Conservation (phyloP, 768 basidiomycete species). For the Rhizopogon vesiculosus region DNA sequence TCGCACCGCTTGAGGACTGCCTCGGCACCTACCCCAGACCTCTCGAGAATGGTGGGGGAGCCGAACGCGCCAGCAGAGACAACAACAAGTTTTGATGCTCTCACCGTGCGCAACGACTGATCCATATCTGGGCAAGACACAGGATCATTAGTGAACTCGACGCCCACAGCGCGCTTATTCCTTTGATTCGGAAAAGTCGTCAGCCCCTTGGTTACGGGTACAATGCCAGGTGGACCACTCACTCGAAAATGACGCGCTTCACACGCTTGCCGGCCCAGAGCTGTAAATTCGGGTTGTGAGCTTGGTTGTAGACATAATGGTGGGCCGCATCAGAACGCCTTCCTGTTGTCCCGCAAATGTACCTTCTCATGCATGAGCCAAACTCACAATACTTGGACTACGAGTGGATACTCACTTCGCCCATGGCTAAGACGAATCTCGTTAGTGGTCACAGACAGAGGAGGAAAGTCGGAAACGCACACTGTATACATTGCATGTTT, state of each 20-base stretch:
- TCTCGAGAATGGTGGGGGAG: slow-evolving; percentile 48
- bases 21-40: slow-evolving; percentile 40
- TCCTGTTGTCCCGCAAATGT: slow-evolving; percentile 40
- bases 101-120: slow-evolving; percentile 11
- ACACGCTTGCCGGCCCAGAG: slow-evolving; percentile 28
- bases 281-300: slow-evolving; percentile 24
- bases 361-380: slow-evolving; percentile 32
- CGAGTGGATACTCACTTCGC: slow-evolving; percentile 12
- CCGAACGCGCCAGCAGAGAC: slow-evolving; percentile 37
- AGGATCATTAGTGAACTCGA: slow-evolving; percentile 29
- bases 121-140: slow-evolving; percentile 14
- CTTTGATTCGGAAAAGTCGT: slow-evolving; percentile 10
- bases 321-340: slow-evolving; percentile 29
- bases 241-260: slow-evolving; percentile 33
- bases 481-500: slow-evolving; percentile 18
- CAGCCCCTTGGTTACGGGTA: background rate
- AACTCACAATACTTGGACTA: background rate
- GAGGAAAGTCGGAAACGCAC: slow-evolving; percentile 5
- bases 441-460: background rate
- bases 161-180: slow-evolving; percentile 31
- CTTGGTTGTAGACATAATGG: slow-evolving; percentile 30
- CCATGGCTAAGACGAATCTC: slow-evolving; percentile 8
- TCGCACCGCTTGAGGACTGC: slow-evolving; percentile 23
- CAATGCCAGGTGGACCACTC: background rate
- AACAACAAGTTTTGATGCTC: slow-evolving; percentile 32